Evolutionary conservation across 2,329 filamentous ascomycete species (phyloP).

Genomic region (Gyromitra esculenta): DNA sequence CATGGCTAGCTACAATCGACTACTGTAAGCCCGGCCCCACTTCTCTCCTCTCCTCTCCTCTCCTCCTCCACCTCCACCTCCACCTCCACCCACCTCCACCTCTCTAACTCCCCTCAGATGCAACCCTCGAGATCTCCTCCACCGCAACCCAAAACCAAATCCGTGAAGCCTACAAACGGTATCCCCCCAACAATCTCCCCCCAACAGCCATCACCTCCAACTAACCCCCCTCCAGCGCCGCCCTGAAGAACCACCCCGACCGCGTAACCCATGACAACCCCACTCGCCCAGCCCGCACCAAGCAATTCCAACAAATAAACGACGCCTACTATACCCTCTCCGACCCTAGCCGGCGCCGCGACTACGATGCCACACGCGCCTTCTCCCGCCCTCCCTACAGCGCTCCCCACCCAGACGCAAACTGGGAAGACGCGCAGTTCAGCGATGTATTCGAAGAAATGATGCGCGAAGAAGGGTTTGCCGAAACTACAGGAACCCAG

Average conservation of each 20-base stretch:
- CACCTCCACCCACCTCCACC: background rate
- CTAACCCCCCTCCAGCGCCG: constrained; percentile 69
- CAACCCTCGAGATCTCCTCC: constrained; percentile 76
- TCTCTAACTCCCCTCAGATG: constrained; percentile 66
- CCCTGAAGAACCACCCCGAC: constrained; percentile 92
- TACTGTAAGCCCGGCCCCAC: constrained; percentile 27
- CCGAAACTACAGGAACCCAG: constrained; percentile 39
- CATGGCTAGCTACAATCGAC: constrained; percentile 16
- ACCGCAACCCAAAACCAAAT: constrained; percentile 83
- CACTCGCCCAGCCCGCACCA: constrained; percentile 81
- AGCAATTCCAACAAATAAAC: constrained; percentile 83
- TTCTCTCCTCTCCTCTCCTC: too few species aligned
- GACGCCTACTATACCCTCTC: constrained; percentile 69
- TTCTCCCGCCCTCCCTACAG: constrained; percentile 70
- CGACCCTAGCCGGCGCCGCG: constrained; percentile 63
- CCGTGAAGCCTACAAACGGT: constrained; percentile 94
- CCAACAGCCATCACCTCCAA: constrained; percentile 37
- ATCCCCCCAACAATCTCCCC: constrained; percentile 30
- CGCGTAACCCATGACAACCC: constrained; percentile 84
- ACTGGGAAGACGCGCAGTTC: constrained; percentile 77
- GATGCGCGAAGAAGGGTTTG: constrained; percentile 78
- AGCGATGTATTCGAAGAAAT: constrained; percentile 89
- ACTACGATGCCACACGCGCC: constrained; percentile 74
- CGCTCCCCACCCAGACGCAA: constrained; percentile 61
- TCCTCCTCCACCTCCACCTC: background rate